These are phyloP conservation scores for Colletotrichum plurivorum DNA, from an alignment of 2,329 filamentous ascomycete species.

Conservation along the genomic window DNA sequence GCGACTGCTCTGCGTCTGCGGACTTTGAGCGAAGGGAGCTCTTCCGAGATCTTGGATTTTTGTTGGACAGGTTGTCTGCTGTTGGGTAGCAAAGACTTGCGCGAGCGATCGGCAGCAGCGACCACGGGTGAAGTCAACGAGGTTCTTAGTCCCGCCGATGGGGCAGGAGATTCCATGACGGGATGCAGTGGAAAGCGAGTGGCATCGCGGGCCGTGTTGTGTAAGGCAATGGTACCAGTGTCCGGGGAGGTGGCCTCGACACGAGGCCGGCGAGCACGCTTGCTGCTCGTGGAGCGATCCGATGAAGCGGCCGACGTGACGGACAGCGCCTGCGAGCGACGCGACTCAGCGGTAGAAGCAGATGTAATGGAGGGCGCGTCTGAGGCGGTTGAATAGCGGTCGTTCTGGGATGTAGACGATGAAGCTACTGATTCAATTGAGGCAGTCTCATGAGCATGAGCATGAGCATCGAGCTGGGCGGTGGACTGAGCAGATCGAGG, in stretches of 20 bases:
- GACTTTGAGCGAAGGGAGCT: constrained; percentile 25
- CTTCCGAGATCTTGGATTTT: constrained; percentile 4
- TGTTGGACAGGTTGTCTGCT: constrained; percentile 7
- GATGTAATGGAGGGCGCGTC: constrained; percentile 15
- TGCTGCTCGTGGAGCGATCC: constrained; percentile 6
- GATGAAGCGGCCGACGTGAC: background rate
- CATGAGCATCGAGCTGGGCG: background rate
- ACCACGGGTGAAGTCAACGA: constrained; percentile 18
- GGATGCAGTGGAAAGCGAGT: constrained; percentile 3
- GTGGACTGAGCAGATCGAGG: background rate
- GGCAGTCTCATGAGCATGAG: constrained; percentile 5
- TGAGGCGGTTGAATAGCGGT: constrained; percentile 1
- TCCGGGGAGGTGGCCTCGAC: background rate
- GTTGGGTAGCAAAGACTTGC: constrained; percentile 3
- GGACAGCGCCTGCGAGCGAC: constrained; percentile 6
- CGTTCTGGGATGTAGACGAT: constrained; percentile 2
- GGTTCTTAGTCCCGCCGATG: background rate
- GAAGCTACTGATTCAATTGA: constrained; percentile 9
- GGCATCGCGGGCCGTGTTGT: background rate
- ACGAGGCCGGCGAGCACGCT: constrained; percentile 15
- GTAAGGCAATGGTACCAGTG: background rate
- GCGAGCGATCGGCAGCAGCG: background rate
- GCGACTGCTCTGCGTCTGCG: constrained; percentile 29
- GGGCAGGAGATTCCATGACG: background rate
- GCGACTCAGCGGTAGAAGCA: constrained; percentile 14